These are phyloP conservation scores for Trichoderma citrinoviride DNA, from an alignment of 2,329 filamentous ascomycete species.

Conservation along the genomic window DNA sequence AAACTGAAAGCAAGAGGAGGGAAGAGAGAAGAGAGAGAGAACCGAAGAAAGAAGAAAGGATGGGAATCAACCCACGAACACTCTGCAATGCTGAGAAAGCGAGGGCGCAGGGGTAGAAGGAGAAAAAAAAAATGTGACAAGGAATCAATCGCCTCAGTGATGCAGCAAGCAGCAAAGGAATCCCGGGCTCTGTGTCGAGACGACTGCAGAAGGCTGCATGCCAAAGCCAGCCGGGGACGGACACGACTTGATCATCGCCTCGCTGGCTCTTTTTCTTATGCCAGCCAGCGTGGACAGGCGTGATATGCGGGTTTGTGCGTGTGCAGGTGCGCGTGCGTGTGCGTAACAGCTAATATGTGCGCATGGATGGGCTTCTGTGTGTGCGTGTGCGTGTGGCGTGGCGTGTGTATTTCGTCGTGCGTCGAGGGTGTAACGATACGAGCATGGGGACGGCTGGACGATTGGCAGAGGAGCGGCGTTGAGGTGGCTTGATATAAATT, in stretches of 20 bases:
- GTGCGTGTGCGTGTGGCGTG: not conserved
- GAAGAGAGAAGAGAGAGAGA: not conserved
- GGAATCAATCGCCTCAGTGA: slow-evolving; percentile 15
- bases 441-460: too few species aligned
- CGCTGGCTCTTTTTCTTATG: slow-evolving; percentile 24
- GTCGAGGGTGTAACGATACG: slow-evolving; percentile 5
- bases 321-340: not conserved
- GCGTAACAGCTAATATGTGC: not conserved
- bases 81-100: slow-evolving; percentile 12
- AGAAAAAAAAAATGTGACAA: slow-evolving; percentile 7
- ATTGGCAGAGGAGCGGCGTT: too few species aligned
- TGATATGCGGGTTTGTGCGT: slow-evolving; percentile 17
- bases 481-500: not conserved
- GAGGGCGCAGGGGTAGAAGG: slow-evolving; percentile 1
- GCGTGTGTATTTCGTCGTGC: slow-evolving; percentile 6
- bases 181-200: slow-evolving; percentile 3
- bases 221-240: slow-evolving; percentile 24
- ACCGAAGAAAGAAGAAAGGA: not conserved
- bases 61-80: not conserved
- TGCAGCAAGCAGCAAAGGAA: slow-evolving; percentile 13
- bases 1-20: not conserved
- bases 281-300: slow-evolving; percentile 21
- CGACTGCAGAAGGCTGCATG: slow-evolving; percentile 33
- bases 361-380: slow-evolving; percentile 1
- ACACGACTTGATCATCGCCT: slow-evolving; percentile 29